phyloP scores from a whole-genome alignment of 495 filamentous ascomycete species.

The Aspergillus nidulans region DNA sequence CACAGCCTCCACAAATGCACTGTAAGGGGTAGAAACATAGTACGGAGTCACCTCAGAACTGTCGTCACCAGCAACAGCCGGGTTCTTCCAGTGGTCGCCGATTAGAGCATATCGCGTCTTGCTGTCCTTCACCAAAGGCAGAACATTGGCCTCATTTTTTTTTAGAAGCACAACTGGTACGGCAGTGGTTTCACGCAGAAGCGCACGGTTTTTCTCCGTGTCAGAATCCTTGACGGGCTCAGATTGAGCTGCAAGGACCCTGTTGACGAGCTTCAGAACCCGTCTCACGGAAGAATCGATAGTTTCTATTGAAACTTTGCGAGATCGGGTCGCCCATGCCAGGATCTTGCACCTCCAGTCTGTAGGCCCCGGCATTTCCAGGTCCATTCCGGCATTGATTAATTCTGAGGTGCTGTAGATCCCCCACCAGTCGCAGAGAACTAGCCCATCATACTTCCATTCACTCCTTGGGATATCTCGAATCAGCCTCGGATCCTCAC shows the following conservation, averaged over 20 bases:
- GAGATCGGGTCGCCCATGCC: too few species aligned
- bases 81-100: not conserved
- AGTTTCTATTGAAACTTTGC: not conserved
- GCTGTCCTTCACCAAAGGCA: not conserved
- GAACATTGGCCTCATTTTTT: not conserved
- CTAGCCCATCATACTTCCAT: constrained; percentile 60
- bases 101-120: not conserved
- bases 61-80: not conserved
- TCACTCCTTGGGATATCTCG: constrained; percentile 61
- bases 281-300: not conserved
- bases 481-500: constrained; percentile 33
- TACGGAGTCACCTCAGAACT: not conserved
- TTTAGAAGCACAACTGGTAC: not conserved
- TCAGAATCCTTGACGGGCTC: too few species aligned
- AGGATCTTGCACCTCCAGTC: not conserved
- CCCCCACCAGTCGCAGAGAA: constrained; percentile 61
- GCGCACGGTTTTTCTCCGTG: too few species aligned
- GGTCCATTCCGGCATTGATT: constrained; percentile 54
- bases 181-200: too few species aligned
- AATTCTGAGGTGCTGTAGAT: constrained; percentile 51
- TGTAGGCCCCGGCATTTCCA: constrained; percentile 49
- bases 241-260: not conserved
- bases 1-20: not conserved
- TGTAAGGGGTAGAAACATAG: not conserved
- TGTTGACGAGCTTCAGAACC: not conserved